These are phyloP conservation scores for Adiantum capillusveneris DNA, from an alignment of 75 land plant genomes.

Conservation along the genomic window DNA sequence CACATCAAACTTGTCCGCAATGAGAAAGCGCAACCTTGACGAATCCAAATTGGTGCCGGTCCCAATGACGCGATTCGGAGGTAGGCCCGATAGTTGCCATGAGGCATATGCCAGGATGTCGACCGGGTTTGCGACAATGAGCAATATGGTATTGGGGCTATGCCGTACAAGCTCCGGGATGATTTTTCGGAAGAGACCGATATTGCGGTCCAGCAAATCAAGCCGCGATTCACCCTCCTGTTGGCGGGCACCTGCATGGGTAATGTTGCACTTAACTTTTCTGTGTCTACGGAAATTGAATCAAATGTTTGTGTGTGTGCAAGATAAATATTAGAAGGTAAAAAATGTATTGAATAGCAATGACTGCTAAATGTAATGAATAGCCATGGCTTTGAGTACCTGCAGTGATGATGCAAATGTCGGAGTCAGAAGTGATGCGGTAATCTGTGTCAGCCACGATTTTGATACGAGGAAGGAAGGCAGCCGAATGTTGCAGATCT, in stretches of 20 bases:
- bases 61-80: constrained; percentile 74
- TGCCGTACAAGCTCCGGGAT: constrained; percentile 63
- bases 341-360: no score
- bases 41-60: constrained; percentile 86
- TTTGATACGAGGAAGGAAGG: constrained; percentile 74
- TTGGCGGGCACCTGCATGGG: no score
- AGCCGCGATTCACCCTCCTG: no score
- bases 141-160: constrained; percentile 37
- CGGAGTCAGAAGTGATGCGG: constrained; percentile 56
- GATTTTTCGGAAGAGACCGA: constrained; percentile 34
- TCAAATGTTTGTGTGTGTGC: no score
- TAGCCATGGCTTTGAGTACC: no score
- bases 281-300: no score
- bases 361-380: constrained; percentile 55
- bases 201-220: no score
- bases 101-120: constrained; percentile 62
- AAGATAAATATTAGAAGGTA: no score
- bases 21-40: constrained; percentile 61
- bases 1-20: constrained; percentile 61
- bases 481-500: constrained; percentile 84
- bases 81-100: no score
- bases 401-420: constrained; percentile 73
- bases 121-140: constrained; percentile 83
- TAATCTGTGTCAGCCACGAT: constrained; percentile 58
- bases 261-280: no score